Conservation (phyloP, 495 filamentous ascomycete species). For the Hypomontagnella submonticulosa region DNA sequence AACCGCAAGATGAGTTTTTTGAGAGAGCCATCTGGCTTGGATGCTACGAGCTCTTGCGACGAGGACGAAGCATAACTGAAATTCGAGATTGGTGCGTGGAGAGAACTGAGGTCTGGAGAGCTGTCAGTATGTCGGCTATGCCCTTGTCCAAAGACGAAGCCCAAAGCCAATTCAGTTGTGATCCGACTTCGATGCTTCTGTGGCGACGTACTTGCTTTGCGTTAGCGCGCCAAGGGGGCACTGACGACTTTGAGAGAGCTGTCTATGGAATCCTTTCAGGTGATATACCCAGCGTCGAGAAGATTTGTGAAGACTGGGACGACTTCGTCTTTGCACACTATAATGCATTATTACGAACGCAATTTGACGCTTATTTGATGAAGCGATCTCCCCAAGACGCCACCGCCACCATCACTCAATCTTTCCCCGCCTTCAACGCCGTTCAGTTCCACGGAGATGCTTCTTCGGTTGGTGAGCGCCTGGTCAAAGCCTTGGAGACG, state of each 20-base stretch:
- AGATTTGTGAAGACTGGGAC: slow-evolving; percentile 83
- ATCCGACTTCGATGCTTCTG: slow-evolving; percentile 65
- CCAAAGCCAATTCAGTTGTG: slow-evolving; percentile 49
- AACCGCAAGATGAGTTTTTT: slow-evolving; percentile 83
- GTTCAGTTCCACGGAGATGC: slow-evolving; percentile 65
- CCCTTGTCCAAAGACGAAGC: slow-evolving; percentile 58
- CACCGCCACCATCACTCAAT: slow-evolving; percentile 50
- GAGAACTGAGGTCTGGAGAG: slow-evolving; percentile 85
- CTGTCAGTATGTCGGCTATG: slow-evolving; percentile 70
- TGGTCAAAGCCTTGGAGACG: slow-evolving; percentile 62
- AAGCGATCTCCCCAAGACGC: slow-evolving; percentile 57
- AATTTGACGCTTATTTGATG: slow-evolving; percentile 71
- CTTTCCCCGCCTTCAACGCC: slow-evolving; percentile 65
- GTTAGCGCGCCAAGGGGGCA: slow-evolving; percentile 72
- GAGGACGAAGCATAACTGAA: slow-evolving; percentile 75
- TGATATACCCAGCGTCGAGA: slow-evolving; percentile 77
- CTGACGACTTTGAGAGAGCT: slow-evolving; percentile 82
- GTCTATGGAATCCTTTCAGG: slow-evolving; percentile 91
- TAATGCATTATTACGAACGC: slow-evolving; percentile 78
- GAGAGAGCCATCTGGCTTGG: slow-evolving; percentile 89
- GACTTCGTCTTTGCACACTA: slow-evolving; percentile 92
- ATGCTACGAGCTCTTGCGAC: slow-evolving; percentile 87
- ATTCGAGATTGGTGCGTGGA: slow-evolving; percentile 84
- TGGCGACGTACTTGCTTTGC: slow-evolving; percentile 88
- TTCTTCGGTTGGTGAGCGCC: slow-evolving; percentile 57